A percentile compares a stretch with the other conserved stretches of the same genome.
Evolutionary conservation across 345 rosid genomes (phyloP).

Genomic region (Raphanus sativus): DNA sequence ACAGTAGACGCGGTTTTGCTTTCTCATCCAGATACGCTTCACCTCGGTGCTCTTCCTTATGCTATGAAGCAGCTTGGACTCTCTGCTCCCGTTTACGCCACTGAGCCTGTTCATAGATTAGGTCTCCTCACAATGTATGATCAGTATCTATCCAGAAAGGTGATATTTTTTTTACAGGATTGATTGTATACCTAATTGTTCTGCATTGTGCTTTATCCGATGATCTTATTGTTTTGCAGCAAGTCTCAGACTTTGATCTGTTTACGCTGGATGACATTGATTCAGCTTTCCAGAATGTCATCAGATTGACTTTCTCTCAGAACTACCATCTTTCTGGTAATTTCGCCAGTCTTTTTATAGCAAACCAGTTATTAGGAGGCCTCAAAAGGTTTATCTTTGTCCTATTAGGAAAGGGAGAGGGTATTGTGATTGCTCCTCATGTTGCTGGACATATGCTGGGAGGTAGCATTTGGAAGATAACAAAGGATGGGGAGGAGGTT

Average conservation of each 20-base stretch:
- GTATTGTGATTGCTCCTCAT: conserved; percentile 94
- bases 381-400: neutral
- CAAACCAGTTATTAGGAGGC: neutral
- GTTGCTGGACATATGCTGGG: conserved; percentile 66
- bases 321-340: conserved; percentile 80
- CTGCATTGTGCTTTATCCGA: conserved; percentile 13
- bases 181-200: neutral
- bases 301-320: conserved; percentile 88
- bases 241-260: conserved; percentile 90
- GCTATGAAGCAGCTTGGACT: conserved; percentile 88
- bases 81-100: conserved; percentile 78
- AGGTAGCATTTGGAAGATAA: conserved; percentile 94
- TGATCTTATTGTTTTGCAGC: conserved; percentile 51
- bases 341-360: neutral
- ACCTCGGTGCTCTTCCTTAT: conserved; percentile 91
- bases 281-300: conserved; percentile 78
- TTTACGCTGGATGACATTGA: conserved; percentile 92
- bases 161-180: conserved; percentile 20
- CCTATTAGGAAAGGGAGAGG: conserved; percentile 84
- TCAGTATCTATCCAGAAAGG: conserved; percentile 87
- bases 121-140: conserved; percentile 97
- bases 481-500: conserved; percentile 98
- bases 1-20: conserved; percentile 81
- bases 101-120: conserved; percentile 78
- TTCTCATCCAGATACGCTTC: conserved; percentile 86